A percentile compares a stretch with the other conserved stretches of the same genome.
Evolutionary conservation across 192 early-diverging fungal genomes (phyloP).

Genomic region (Chytriomyces confervae): DNA sequence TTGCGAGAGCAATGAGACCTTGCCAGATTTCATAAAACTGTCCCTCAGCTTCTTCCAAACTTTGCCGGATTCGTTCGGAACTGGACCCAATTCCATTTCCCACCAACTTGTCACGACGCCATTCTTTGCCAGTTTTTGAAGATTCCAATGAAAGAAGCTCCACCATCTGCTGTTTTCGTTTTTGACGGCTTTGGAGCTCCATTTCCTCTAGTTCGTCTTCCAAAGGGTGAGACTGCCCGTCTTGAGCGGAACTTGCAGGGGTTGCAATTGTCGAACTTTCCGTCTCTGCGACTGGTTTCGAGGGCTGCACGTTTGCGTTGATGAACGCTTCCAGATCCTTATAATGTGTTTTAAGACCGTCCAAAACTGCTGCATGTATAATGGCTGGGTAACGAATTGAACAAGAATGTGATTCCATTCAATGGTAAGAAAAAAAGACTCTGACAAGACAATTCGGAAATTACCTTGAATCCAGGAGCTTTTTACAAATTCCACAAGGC

Average conservation of each 20-base stretch:
- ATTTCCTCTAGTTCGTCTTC: slow-evolving; percentile 30
- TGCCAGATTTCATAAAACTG: too few relatives aligned
- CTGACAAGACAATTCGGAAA: background rate
- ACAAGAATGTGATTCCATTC: background rate
- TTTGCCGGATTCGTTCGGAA: too few relatives aligned
- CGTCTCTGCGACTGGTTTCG: background rate
- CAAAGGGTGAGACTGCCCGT: slow-evolving; percentile 12
- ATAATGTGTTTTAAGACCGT: slow-evolving; percentile 48
- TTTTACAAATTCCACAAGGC: slow-evolving; percentile 49
- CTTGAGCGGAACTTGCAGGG: background rate
- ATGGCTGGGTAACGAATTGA: slow-evolving; percentile 3
- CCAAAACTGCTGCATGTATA: slow-evolving; percentile 47
- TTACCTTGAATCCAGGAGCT: slow-evolving; percentile 53
- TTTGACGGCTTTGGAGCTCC: slow-evolving; percentile 11
- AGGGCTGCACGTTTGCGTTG: background rate
- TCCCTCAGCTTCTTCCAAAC: too few relatives aligned
- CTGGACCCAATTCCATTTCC: too few relatives aligned
- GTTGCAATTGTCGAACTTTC: background rate
- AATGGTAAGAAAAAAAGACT: background rate
- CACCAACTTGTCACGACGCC: background rate
- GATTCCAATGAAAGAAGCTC: slow-evolving; percentile 16
- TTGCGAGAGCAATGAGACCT: too few relatives aligned
- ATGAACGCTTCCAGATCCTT: slow-evolving; percentile 39
- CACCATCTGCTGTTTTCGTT: background rate
- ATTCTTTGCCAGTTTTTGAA: background rate